These are phyloP conservation scores for Orbilia ellipsospora DNA, from an alignment of 2,329 filamentous ascomycete genomes.

Conservation along the genomic window DNA sequence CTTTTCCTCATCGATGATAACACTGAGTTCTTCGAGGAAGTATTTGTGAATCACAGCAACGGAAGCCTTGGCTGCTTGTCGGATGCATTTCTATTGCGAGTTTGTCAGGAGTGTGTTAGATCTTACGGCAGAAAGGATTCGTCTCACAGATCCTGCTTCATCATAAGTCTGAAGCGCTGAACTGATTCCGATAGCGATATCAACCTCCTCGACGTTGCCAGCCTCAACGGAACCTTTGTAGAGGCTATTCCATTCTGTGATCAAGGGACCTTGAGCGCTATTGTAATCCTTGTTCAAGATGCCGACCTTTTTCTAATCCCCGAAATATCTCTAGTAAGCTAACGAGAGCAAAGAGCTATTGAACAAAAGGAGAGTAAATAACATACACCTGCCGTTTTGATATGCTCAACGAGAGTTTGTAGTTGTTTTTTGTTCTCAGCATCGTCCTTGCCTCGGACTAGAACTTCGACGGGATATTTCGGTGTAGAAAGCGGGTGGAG, in stretches of 20 bases:
- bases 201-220: slow-evolving; percentile 87
- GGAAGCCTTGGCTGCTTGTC: slow-evolving; percentile 92
- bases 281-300: slow-evolving; percentile 85
- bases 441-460: slow-evolving; percentile 90
- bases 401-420: slow-evolving; percentile 81
- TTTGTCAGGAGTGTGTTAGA: not conserved
- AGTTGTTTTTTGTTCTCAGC: slow-evolving; percentile 93
- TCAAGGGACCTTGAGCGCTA: slow-evolving; percentile 77
- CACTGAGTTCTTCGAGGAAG: slow-evolving; percentile 98
- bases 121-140: slow-evolving; percentile 24
- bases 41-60: slow-evolving; percentile 95
- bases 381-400: slow-evolving; percentile 86
- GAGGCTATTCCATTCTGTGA: slow-evolving; percentile 93
- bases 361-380: slow-evolving; percentile 16
- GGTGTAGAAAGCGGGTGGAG: slow-evolving; percentile 90
- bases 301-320: slow-evolving; percentile 82
- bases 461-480: slow-evolving; percentile 89
- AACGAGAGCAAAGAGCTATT: too few relatives aligned
- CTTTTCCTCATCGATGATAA: slow-evolving; percentile 93
- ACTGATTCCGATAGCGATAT: slow-evolving; percentile 72
- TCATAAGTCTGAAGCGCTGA: slow-evolving; percentile 92
- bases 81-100: slow-evolving; percentile 77
- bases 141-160: slow-evolving; percentile 80
- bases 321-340: not conserved
- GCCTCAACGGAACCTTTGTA: slow-evolving; percentile 73